Evolutionary conservation across 2,329 filamentous ascomycete genomes (phyloP).

Genomic region (Helotiales sp.): DNA sequence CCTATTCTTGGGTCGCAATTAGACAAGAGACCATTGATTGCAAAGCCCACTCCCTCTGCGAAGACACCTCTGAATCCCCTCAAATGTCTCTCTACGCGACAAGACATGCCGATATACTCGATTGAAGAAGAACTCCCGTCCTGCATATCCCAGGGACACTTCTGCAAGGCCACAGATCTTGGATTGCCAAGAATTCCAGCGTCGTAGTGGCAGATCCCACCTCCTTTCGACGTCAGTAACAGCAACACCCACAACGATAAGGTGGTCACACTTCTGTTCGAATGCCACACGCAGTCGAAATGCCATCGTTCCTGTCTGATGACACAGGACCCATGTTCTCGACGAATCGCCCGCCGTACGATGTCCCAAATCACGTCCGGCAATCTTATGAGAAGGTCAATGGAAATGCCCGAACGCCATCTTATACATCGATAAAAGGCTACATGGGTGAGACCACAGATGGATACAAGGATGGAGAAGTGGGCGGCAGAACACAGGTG

Average conservation of each 20-base stretch:
- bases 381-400: conserved; percentile 35
- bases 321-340: conserved; percentile 35
- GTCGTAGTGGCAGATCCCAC: conserved; percentile 25
- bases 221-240: conserved; percentile 24
- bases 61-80: not conserved
- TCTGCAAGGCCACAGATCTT: conserved; percentile 9
- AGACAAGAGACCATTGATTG: not conserved
- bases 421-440: conserved; percentile 35
- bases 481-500: conserved; percentile 18
- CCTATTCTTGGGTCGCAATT: not conserved
- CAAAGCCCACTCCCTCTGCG: not conserved
- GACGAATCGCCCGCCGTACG: conserved; percentile 30
- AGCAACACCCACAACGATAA: conserved; percentile 25
- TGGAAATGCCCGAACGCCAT: conserved; percentile 33
- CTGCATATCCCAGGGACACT: conserved; percentile 4
- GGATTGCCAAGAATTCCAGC: conserved; percentile 22
- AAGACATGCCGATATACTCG: conserved; percentile 23
- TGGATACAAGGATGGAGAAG: conserved; percentile 32
- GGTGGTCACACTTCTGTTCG: conserved; percentile 27
- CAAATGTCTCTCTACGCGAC: not conserved
- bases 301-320: conserved; percentile 52
- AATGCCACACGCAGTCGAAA: conserved; percentile 47
- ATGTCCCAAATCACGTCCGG: conserved; percentile 39
- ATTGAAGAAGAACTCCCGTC: conserved; percentile 13
- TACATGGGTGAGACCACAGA: conserved; percentile 34